Conservation (phyloP, 2,329 filamentous ascomycete genomes). For the Colletotrichum higginsianum region DNA sequence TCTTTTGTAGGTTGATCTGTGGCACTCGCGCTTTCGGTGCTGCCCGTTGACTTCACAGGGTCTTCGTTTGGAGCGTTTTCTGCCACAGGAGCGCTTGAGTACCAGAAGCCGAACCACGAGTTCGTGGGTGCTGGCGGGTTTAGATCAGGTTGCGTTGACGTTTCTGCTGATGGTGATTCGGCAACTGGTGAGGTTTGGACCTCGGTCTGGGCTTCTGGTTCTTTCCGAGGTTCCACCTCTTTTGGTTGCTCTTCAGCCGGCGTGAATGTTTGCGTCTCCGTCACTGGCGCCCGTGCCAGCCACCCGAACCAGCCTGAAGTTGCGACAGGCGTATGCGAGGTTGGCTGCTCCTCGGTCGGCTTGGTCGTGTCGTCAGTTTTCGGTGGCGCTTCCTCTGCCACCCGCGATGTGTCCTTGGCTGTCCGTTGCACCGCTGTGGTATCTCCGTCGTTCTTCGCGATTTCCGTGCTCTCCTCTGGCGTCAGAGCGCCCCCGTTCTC, state of each 20-base stretch:
- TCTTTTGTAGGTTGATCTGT: conserved; percentile 47
- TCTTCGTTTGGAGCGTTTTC: conserved; percentile 14
- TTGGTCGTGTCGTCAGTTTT: conserved; percentile 51
- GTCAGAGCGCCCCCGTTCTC: conserved; percentile 43
- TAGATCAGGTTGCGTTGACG: conserved; percentile 37
- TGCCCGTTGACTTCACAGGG: conserved; percentile 34
- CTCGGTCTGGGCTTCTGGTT: conserved; percentile 14
- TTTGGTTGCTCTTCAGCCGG: conserved; percentile 34
- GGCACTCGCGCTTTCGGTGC: conserved; percentile 36
- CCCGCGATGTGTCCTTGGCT: not conserved
- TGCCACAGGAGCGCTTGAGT: conserved; percentile 43
- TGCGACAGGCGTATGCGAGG: conserved; percentile 39
- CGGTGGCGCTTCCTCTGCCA: conserved; percentile 24
- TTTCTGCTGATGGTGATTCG: conserved; percentile 17
- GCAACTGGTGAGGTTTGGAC: conserved; percentile 20
- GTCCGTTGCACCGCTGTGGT: not conserved
- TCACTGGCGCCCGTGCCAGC: conserved; percentile 55
- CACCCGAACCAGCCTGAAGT: conserved; percentile 71
- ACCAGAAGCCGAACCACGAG: conserved; percentile 61
- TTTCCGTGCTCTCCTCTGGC: not conserved
- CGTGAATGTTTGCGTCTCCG: conserved; percentile 33
- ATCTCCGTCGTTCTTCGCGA: conserved; percentile 5
- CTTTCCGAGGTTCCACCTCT: conserved; percentile 39
- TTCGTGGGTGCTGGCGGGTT: conserved; percentile 47
- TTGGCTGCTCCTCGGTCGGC: conserved; percentile 14